phyloP scores from a whole-genome alignment of 352 stramenopile genomes.

The Phytophthora chlamydospora region DNA sequence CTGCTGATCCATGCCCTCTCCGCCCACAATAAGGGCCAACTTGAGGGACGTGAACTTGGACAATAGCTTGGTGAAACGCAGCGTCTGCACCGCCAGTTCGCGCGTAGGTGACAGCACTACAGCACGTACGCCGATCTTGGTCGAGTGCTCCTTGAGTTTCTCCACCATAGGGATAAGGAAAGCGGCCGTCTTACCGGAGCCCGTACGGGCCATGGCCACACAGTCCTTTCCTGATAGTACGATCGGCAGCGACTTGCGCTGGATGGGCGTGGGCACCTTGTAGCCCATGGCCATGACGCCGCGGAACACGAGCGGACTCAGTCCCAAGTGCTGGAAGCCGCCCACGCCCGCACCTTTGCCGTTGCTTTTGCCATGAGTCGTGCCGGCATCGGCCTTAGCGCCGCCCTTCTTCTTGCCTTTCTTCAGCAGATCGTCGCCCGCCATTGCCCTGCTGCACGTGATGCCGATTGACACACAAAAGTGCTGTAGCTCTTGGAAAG shows the following conservation, averaged over 20 bases:
- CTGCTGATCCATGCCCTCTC: constrained; percentile 98
- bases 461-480: constrained; percentile 20
- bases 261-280: constrained; percentile 98
- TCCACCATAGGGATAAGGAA: constrained; percentile 99
- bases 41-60: constrained; percentile 93
- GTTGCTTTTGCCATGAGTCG: constrained; percentile 80
- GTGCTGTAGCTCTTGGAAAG: constrained; percentile 32
- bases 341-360: constrained; percentile 76
- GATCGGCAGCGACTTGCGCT: constrained; percentile 97
- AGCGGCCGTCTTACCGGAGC: constrained; percentile 97
- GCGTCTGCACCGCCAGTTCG: constrained; percentile 98
- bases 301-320: constrained; percentile 79
- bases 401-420: constrained; percentile 54
- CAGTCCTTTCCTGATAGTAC: constrained; percentile 96
- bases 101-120: constrained; percentile 96
- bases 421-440: constrained; percentile 71
- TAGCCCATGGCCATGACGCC: constrained; percentile 95
- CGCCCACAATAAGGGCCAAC: constrained; percentile 95
- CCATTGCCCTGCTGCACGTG: constrained; percentile 40
- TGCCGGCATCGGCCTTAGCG: constrained; percentile 25
- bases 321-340: constrained; percentile 86
- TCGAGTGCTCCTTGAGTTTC: constrained; percentile 94
- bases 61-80: constrained; percentile 90
- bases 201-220: constrained; percentile 98
- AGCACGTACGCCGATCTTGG: constrained; percentile 84